phyloP scores from a whole-genome alignment of 192 early-diverging fungal genomes.

The Rhizoclosmatium sp. region DNA sequence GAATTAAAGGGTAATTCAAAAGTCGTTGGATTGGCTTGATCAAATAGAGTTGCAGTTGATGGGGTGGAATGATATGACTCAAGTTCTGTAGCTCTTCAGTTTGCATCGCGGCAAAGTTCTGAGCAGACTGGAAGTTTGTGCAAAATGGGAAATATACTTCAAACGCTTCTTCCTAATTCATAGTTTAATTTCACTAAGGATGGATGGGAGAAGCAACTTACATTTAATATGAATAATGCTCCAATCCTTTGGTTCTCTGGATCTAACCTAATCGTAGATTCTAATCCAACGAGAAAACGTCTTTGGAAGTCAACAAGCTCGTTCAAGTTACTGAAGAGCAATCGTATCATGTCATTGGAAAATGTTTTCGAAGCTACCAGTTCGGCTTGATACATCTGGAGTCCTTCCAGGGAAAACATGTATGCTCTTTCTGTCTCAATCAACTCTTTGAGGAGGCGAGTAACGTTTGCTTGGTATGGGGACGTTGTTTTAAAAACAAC shows the following conservation, averaged over 20 bases:
- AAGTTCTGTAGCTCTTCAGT: conserved; percentile 24
- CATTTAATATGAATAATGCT: conserved; percentile 79
- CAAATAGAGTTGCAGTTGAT: conserved; percentile 88
- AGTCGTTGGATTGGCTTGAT: conserved; percentile 99
- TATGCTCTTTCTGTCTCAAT: conserved; percentile 96
- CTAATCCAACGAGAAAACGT: conserved; percentile 90
- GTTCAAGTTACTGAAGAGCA: conserved; percentile 93
- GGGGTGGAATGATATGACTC: conserved; percentile 80
- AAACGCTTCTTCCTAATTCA: conserved; percentile 51
- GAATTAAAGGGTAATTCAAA: conserved; percentile 95
- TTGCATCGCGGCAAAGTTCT: conserved; percentile 42
- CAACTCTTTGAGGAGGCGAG: conserved; percentile 85
- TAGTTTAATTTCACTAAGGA: too few relatives aligned
- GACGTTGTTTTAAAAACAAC: neutral
- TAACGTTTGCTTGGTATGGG: conserved; percentile 86
- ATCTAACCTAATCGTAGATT: conserved; percentile 74
- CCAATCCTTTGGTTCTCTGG: conserved; percentile 92
- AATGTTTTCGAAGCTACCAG: conserved; percentile 68
- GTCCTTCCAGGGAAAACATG: conserved; percentile 86
- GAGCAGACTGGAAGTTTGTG: conserved; percentile 80
- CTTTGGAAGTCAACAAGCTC: conserved; percentile 95
- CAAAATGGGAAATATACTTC: conserved; percentile 88
- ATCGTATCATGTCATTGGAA: conserved; percentile 79
- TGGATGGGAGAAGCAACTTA: conserved; percentile 25
- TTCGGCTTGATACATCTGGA: conserved; percentile 60